Percentiles rank a stretch among this genome's conserved stretches.
phyloP scores from a whole-genome alignment of 192 early-diverging fungal genomes.

The Glomus cerebriforme region DNA sequence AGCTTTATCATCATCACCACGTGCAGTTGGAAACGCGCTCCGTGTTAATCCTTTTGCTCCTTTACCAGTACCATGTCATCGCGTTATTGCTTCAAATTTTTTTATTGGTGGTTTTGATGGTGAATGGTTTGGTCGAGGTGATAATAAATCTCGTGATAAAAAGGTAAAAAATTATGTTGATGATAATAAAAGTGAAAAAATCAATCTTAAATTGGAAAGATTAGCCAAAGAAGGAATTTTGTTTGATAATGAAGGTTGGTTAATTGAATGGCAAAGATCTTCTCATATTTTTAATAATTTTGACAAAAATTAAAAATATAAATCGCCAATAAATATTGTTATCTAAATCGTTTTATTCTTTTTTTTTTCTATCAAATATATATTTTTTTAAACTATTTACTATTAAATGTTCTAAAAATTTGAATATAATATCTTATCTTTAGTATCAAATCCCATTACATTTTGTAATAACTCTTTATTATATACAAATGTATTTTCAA shows the following conservation, averaged over 20 bases:
- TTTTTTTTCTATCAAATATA: too few species aligned
- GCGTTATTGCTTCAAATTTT: conserved; percentile 58
- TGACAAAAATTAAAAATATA: too few species aligned
- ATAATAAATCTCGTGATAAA: background rate
- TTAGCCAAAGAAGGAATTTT: conserved; percentile 20
- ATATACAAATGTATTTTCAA: too few species aligned
- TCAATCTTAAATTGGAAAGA: background rate
- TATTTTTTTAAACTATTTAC: too few species aligned
- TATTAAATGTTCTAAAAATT: too few species aligned
- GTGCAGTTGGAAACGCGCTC: conserved; percentile 19
- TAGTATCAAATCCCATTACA: too few species aligned
- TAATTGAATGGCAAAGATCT: background rate
- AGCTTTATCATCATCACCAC: conserved; percentile 9
- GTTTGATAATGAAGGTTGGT: conserved; percentile 14
- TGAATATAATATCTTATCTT: too few species aligned
- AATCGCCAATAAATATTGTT: too few species aligned
- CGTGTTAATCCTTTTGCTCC: conserved; percentile 64
- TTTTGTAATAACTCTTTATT: too few species aligned
- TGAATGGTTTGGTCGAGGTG: conserved; percentile 10
- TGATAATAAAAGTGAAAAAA: background rate
- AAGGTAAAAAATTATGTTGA: background rate
- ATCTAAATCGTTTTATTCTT: too few species aligned
- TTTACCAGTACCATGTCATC: conserved; percentile 66
- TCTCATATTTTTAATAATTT: background rate
- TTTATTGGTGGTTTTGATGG: conserved; percentile 58